A percentile compares a stretch with the other conserved stretches of the same genome.
These are phyloP conservation scores for Phytophthora pini DNA, from an alignment of 352 stramenopile species.

Conservation along the genomic window DNA sequence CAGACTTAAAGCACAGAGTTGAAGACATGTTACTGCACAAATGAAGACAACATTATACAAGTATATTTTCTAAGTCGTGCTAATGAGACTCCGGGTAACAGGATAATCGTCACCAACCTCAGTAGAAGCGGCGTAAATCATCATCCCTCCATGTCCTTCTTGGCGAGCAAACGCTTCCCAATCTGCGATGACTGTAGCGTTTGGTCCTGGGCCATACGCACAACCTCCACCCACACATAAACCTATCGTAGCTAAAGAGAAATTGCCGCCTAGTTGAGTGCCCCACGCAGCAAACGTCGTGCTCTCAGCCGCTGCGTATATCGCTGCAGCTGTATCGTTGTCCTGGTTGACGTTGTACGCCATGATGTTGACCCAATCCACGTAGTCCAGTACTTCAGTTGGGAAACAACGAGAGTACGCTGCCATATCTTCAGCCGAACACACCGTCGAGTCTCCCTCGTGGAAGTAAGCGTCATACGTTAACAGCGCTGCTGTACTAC, in stretches of 20 bases:
- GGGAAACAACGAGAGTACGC: conserved; percentile 74
- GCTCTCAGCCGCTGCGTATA: conserved; percentile 61
- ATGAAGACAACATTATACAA: too few relatives aligned
- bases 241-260: conserved; percentile 60
- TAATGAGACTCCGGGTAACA: conserved; percentile 58
- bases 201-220: conserved; percentile 73
- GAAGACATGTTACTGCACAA: background rate
- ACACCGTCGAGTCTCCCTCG: conserved; percentile 62
- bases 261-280: conserved; percentile 50
- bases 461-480: conserved; percentile 82
- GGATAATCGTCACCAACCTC: conserved; percentile 60
- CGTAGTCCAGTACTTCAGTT: conserved; percentile 47
- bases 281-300: conserved; percentile 68
- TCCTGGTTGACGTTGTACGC: conserved; percentile 79
- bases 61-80: background rate
- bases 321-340: conserved; percentile 37
- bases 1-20: background rate
- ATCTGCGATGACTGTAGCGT: conserved; percentile 48
- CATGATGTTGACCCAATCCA: conserved; percentile 89
- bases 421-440: conserved; percentile 42
- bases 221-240: conserved; percentile 59
- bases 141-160: conserved; percentile 62
- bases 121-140: conserved; percentile 73
- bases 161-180: conserved; percentile 58
- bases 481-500: conserved; percentile 47